Base-by-base conservation (phyloP, 306 rosid species). In the Cicer pinnatifidum region DNA sequence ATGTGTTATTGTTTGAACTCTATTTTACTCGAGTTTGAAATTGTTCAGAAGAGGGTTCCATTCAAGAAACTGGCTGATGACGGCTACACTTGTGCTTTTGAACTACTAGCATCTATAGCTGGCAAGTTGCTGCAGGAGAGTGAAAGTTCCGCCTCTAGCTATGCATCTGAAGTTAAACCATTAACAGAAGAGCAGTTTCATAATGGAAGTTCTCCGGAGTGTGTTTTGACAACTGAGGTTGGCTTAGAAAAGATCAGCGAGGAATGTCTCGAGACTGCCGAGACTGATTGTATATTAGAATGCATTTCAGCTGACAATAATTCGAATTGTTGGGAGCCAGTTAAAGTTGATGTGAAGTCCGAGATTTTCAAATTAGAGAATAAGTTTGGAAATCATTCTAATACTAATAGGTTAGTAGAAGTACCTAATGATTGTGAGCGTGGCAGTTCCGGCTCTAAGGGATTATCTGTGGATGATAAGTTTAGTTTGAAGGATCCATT, bases 111-210 rank as follows among this genome's bases (percentile, higher is more conserved):
- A 77, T 85, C 97, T 77, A 77, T 93, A 80, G 98, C 98, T 33
- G 97, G 97, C 56, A 83, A 91, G 87, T 85, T 93, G 68, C 84
- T 93, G 91, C 82, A 70, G 84, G 97, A 93, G 90, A 78, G 89
- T 45, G 96, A 87, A 83, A 88, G 96, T 80, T 86, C 94, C 13
- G 83, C 91, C 16, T 91, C 87, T 56, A 93, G 97, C 83, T 83
- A 91, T 73, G 93, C 90, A n/a, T 87, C 92, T 7, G 88, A 80
- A 75, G 80, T 63, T 39, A 89, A 83, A 84, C 82, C 72, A 19
- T 67, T 56, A 6, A 75, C 51, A 58, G 74, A 76, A 41, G 88
- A 85, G 75, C 80, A 75, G 39, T 17, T 53, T 69, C 84, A 69
- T 71, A 87, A 77, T 53, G 89, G 86, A 76, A 79, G 85, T 79